These are phyloP conservation scores for Mortierella alpina DNA, from an alignment of 192 early-diverging fungal genomes.

Conservation along the genomic window DNA sequence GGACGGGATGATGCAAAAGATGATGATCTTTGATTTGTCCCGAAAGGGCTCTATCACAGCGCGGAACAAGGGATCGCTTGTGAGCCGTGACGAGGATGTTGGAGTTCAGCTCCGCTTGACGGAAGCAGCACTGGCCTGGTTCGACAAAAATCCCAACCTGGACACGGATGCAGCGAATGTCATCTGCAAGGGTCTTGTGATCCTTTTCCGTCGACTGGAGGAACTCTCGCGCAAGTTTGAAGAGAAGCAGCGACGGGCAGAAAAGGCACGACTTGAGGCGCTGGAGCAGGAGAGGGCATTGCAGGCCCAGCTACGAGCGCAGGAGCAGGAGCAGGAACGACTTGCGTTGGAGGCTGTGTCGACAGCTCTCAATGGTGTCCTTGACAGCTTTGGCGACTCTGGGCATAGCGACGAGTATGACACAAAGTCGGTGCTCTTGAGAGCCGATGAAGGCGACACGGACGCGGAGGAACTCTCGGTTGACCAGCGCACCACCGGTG, in stretches of 20 bases:
- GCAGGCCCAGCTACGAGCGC: slow-evolving; percentile 14
- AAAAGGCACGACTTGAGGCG: slow-evolving; percentile 21
- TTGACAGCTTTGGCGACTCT: slow-evolving; percentile 29
- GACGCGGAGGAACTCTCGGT: slow-evolving; percentile 41
- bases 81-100: slow-evolving; percentile 38
- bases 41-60: slow-evolving; percentile 47
- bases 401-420: slow-evolving; percentile 35
- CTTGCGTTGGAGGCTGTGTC: slow-evolving; percentile 45
- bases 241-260: slow-evolving; percentile 31
- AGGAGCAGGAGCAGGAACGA: slow-evolving; percentile 39
- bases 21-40: slow-evolving; percentile 57
- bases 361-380: slow-evolving; percentile 31
- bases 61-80: slow-evolving; percentile 39
- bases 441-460: slow-evolving; percentile 42
- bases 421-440: slow-evolving; percentile 40
- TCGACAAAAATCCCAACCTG: slow-evolving; percentile 56
- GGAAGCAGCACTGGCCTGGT: slow-evolving; percentile 50
- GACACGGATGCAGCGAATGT: slow-evolving; percentile 47
- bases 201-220: slow-evolving; percentile 40
- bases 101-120: slow-evolving; percentile 51
- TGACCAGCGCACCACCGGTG: slow-evolving; percentile 7
- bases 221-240: slow-evolving; percentile 51
- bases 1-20: slow-evolving; percentile 57
- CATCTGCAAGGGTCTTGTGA: slow-evolving; percentile 51
- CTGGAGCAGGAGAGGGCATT: slow-evolving; percentile 2